Evolutionary conservation across 2,329 filamentous ascomycete species (phyloP).

Genomic region (Cordyceps tenuipes): DNA sequence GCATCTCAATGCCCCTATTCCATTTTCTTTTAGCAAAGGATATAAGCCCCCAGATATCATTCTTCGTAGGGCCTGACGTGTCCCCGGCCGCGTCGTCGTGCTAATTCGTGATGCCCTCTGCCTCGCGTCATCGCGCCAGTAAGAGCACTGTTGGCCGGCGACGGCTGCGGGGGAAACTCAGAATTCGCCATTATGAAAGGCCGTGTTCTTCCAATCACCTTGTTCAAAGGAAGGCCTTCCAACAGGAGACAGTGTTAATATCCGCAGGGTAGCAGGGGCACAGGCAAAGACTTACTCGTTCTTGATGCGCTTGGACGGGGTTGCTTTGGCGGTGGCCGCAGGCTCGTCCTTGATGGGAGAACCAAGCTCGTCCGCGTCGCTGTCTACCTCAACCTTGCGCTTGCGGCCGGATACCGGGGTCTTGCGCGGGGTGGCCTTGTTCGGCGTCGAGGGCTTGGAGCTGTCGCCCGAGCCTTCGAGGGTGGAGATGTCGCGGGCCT

Average conservation of each 20-base stretch:
- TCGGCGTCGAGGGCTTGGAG: constrained; percentile 17
- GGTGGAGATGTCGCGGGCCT: constrained; percentile 22
- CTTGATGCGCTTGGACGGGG: constrained; percentile 20
- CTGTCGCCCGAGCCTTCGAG: constrained; percentile 16
- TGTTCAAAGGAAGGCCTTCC: not conserved
- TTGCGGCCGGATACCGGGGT: constrained; percentile 22
- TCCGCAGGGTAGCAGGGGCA: not conserved
- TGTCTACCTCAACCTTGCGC: constrained; percentile 13
- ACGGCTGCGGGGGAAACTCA: not conserved
- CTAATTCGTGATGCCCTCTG: not conserved
- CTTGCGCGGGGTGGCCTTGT: constrained; percentile 24
- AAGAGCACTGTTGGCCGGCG: not conserved
- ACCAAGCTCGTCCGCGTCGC: constrained; percentile 9
- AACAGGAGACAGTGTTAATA: not conserved
- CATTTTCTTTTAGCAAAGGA: not conserved
- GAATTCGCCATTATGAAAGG: not conserved
- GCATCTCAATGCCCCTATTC: not conserved
- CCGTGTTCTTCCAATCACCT: not conserved
- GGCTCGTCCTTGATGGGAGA: constrained; percentile 18
- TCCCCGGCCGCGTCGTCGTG: not conserved
- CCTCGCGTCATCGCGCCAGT: not conserved
- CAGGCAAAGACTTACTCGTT: not conserved
- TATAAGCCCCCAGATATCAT: not conserved
- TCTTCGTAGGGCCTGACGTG: not conserved
- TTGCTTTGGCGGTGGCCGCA: constrained; percentile 13